Conservation (phyloP, 2,329 filamentous ascomycete genomes). For the Thelonectria discophora region DNA sequence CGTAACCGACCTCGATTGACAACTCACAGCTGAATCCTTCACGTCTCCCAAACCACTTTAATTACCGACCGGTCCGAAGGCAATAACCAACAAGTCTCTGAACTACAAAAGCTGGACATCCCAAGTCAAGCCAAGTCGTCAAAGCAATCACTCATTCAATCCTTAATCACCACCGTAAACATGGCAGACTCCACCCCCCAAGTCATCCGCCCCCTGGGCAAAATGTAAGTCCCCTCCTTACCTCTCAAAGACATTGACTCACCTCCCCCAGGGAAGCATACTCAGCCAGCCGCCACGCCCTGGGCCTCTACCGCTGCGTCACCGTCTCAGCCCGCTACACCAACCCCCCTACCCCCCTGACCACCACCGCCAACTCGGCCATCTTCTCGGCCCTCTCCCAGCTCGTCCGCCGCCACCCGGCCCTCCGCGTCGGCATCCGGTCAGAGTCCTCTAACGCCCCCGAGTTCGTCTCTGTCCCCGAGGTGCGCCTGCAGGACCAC, state of each 20-base stretch:
- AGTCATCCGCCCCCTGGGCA: conserved; percentile 40
- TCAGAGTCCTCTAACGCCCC: conserved; percentile 55
- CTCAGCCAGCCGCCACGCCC: conserved; percentile 56
- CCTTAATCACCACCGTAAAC: background rate
- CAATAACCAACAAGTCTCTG: background rate
- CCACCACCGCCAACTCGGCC: conserved; percentile 6
- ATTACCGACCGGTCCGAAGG: background rate
- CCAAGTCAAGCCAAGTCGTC: background rate
- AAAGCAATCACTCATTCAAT: background rate
- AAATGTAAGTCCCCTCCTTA: conserved; percentile 33
- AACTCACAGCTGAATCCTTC: background rate
- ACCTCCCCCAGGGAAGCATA: conserved; percentile 52
- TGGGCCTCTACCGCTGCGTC: conserved; percentile 59
- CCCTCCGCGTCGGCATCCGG: conserved; percentile 59
- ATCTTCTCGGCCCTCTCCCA: conserved; percentile 52
- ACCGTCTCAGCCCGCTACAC: conserved; percentile 56
- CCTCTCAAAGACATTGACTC: background rate
- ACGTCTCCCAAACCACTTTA: background rate
- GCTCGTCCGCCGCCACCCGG: conserved; percentile 55
- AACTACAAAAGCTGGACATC: background rate
- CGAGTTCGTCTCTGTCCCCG: conserved; percentile 53
- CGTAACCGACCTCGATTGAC: too few relatives aligned
- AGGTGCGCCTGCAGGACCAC: conserved; percentile 55
- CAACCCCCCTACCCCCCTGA: conserved; percentile 17
- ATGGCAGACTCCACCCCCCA: conserved; percentile 23